Evolutionary conservation across 164 flowering plant genomes (phyloP).

Genomic region (Stephania yunnanensis): DNA sequence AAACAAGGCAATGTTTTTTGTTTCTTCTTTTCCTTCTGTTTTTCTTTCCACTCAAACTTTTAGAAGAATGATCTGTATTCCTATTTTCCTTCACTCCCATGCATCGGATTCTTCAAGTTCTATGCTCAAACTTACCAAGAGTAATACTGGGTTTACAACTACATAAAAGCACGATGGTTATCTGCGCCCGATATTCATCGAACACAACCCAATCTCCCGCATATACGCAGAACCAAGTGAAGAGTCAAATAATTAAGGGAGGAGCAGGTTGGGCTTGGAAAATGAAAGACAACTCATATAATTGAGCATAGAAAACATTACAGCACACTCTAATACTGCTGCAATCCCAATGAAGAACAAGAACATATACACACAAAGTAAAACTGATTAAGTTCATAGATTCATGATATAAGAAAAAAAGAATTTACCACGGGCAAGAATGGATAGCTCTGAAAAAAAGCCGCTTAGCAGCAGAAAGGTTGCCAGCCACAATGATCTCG

Average conservation of each 20-base stretch:
- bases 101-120: neutral
- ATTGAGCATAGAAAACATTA: too few species aligned
- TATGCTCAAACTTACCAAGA: neutral
- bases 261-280: neutral
- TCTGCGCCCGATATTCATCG: neutral
- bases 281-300: neutral
- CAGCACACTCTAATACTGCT: neutral
- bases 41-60: too few species aligned
- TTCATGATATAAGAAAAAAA: slow-evolving; percentile 1
- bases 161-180: neutral
- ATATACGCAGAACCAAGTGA: neutral
- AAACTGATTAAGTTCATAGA: neutral
- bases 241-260: neutral
- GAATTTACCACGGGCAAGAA: slow-evolving; percentile 88
- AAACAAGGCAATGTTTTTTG: neutral
- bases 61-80: too few species aligned
- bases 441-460: slow-evolving; percentile 86
- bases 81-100: neutral
- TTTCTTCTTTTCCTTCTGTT: too few species aligned
- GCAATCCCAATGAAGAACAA: slow-evolving; percentile 1
- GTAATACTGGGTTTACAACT: neutral
- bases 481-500: slow-evolving; percentile 42
- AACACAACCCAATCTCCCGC: neutral
- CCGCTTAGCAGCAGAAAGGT: slow-evolving; percentile 66
- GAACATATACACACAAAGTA: neutral